Conservation (phyloP, 805 yeast genomes). For the Saccharomycopsis fibuligera region DNA sequence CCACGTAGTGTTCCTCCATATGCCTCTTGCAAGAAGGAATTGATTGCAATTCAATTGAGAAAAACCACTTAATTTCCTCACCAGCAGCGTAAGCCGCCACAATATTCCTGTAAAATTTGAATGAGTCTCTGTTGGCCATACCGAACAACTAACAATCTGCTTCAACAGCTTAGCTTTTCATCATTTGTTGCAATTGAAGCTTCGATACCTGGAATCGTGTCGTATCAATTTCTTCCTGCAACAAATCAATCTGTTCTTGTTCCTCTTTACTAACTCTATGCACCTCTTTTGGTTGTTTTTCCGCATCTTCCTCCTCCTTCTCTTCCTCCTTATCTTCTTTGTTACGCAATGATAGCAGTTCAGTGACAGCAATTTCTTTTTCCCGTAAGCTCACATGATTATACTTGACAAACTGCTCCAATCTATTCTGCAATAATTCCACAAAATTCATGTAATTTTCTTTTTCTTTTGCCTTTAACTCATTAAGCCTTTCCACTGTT, state of each 20-base stretch:
- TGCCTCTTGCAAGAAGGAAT: no score
- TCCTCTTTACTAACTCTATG: neutral
- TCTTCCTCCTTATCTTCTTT: neutral
- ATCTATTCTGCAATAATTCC: slow-evolving; percentile 15
- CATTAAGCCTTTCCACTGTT: slow-evolving; percentile 18
- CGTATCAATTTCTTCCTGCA: neutral
- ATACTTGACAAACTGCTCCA: slow-evolving; percentile 19
- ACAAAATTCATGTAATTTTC: slow-evolving; percentile 17
- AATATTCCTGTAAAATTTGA: no score
- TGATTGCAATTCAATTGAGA: no score
- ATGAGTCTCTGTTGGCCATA: no score
- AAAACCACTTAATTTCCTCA: no score
- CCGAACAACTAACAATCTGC: no score
- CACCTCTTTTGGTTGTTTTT: neutral
- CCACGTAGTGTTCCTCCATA: no score
- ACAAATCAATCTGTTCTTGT: no score
- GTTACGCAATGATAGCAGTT: neutral
- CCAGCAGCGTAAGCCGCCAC: no score
- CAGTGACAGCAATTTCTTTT: neutral
- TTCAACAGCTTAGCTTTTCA: no score
- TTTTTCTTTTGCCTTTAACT: slow-evolving; percentile 15
- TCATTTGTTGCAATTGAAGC: no score
- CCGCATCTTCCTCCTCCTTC: neutral
- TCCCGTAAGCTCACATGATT: no score
- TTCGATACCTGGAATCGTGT: neutral